Percentiles rank a stretch among this genome's conserved stretches.
phyloP scores from a whole-genome alignment of 495 filamentous ascomycete species.

The Neurospora sp. region DNA sequence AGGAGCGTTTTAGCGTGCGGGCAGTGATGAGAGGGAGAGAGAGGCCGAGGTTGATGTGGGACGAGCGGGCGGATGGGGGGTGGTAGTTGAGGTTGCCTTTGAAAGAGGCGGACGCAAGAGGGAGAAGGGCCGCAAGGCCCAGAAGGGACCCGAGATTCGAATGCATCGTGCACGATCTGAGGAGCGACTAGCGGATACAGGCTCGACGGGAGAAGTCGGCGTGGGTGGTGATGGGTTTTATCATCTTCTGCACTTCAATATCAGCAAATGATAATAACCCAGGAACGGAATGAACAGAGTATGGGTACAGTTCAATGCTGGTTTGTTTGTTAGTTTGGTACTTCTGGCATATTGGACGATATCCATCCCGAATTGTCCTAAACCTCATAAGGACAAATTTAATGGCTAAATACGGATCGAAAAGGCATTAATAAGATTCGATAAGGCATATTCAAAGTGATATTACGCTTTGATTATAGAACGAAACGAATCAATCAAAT shows the following conservation, averaged over 20 bases:
- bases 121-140: not conserved
- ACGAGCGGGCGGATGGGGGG: slow-evolving; percentile 48
- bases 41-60: slow-evolving; percentile 40
- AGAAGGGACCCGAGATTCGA: not conserved
- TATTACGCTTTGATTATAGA: no score
- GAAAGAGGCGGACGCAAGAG: slow-evolving; percentile 10
- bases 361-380: no score
- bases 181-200: not conserved
- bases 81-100: slow-evolving; percentile 49
- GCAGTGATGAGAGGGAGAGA: slow-evolving; percentile 34
- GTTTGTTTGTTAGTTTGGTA: no score
- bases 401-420: no score
- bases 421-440: no score
- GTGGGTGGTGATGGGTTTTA: not conserved
- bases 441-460: no score
- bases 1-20: slow-evolving; percentile 38
- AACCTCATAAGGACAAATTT: no score
- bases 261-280: not conserved
- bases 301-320: no score
- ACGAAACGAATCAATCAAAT: no score
- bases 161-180: not conserved
- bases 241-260: not conserved
- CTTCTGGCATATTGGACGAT: no score
- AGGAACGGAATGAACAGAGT: not conserved
- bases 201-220: not conserved